Conservation (phyloP, 1,139 yeast genomes). For the Yamadazyma mexicana region DNA sequence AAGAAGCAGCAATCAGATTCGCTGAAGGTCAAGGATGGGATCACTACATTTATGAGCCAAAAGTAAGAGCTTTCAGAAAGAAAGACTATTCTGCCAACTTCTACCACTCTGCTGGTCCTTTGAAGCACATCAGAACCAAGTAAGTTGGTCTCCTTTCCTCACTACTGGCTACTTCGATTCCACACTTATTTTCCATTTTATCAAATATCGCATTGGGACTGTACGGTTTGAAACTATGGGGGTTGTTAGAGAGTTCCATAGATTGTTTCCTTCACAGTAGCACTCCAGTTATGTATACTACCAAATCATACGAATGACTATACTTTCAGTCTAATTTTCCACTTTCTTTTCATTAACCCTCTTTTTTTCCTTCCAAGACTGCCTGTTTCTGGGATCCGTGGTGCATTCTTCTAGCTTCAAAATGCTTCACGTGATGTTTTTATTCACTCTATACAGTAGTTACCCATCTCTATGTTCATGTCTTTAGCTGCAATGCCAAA, state of each 20-base stretch:
- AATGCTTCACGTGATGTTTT: too few species aligned
- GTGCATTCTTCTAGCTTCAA: too few species aligned
- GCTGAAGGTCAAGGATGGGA: slow-evolving; percentile 89
- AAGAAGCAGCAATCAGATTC: slow-evolving; percentile 76
- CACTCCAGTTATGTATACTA: slow-evolving; percentile 5
- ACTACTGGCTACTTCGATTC: too few species aligned
- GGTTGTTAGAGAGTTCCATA: too few species aligned
- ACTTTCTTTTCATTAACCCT: background rate
- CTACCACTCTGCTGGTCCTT: slow-evolving; percentile 65
- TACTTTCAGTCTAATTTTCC: background rate
- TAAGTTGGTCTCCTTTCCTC: slow-evolving; percentile 23
- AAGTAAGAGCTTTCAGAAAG: slow-evolving; percentile 67
- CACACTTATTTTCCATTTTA: background rate
- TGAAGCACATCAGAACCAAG: slow-evolving; percentile 83
- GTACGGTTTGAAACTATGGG: too few species aligned
- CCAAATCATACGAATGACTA: slow-evolving; percentile 1
- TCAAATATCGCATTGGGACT: slow-evolving; percentile 1
- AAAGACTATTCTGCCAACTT: slow-evolving; percentile 78
- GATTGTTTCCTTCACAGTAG: background rate
- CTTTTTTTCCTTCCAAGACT: too few species aligned
- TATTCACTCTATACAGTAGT: too few species aligned
- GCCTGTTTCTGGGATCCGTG: too few species aligned
- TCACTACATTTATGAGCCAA: slow-evolving; percentile 80
- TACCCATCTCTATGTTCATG: too few species aligned
- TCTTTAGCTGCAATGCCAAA: too few species aligned